Conservation (phyloP, 768 basidiomycete genomes). For the Lactarius indigo region DNA sequence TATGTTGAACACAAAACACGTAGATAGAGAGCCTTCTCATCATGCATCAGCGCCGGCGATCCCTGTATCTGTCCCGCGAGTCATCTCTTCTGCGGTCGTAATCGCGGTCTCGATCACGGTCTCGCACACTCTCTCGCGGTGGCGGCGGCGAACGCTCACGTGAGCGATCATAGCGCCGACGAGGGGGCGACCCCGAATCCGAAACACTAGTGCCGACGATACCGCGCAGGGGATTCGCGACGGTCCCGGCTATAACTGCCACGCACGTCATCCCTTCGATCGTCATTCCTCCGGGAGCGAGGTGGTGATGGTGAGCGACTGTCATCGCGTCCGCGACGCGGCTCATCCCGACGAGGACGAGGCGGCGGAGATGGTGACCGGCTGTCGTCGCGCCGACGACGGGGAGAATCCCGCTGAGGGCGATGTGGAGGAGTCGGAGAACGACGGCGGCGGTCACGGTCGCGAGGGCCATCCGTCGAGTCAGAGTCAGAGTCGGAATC, state of each 20-base stretch:
- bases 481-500: slow-evolving; percentile 38
- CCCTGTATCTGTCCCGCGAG: slow-evolving; percentile 21
- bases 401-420: slow-evolving; percentile 27
- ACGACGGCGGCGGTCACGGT: slow-evolving; percentile 30
- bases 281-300: slow-evolving; percentile 12
- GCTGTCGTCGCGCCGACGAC: slow-evolving; percentile 23
- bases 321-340: slow-evolving; percentile 11
- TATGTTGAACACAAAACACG: too few relatives aligned
- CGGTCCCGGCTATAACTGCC: slow-evolving; percentile 10
- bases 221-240: slow-evolving; percentile 8
- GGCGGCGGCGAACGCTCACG: slow-evolving; percentile 3
- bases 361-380: slow-evolving; percentile 26
- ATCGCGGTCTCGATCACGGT: slow-evolving; percentile 11
- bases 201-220: slow-evolving; percentile 22
- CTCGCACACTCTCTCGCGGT: slow-evolving; percentile 11
- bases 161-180: slow-evolving; percentile 10
- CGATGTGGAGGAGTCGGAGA: slow-evolving; percentile 35
- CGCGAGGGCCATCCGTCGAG: slow-evolving; percentile 35
- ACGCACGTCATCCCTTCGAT: slow-evolving; percentile 4
- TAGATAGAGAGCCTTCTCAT: not conserved
- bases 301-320: slow-evolving; percentile 21
- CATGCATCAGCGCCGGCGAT: slow-evolving; percentile 12
- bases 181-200: slow-evolving; percentile 18
- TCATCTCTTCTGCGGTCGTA: slow-evolving; percentile 21
- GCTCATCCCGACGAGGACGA: slow-evolving; percentile 26